Evolutionary conservation across 805 yeast species (phyloP), one percentile per base, ranked within the genome.

Genomic region (Kodamaea nitidulidarum): DNA sequence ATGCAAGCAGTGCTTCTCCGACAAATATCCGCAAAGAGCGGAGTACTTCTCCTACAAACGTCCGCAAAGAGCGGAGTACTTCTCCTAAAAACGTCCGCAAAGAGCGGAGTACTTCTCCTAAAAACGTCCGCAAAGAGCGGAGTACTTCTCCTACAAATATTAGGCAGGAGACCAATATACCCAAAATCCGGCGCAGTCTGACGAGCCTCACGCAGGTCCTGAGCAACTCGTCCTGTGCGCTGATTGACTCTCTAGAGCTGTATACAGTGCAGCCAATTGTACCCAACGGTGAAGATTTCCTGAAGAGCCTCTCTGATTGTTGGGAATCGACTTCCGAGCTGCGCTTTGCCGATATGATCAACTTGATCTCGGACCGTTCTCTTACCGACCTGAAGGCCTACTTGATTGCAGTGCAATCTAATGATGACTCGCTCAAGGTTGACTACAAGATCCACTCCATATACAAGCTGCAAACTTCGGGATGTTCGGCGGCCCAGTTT

Each of bases 361-460:
- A 49, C 12, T 38, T 42, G 4, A 51, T 60, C 15, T 57, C 64
- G 10, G 55, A 54, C 41, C 43, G 45, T 14, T 61, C 70, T 17
- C 48, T 58, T 11, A 27, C 35, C 4, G 67, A 63, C 8, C 52
- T 61, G 32, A 52, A 41, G 2, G 39, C 42, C 7, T 67, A 63
- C 44, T 42, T 57, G 24, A 40, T 39, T 3, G 56, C 60, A 8
- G 43, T 48, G 27, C 48, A 42, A 9, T 51, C 54, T 15, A 46
- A 48, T 32, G 53, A 52, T 28, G 55, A 52, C 29, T 30, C 50
- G 9, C 39, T 49, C n/a, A 52, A 51, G 27, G 42, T 62, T 15
- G 54, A 59, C 44, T 51, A 51, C 28, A 64, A 55, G 36, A 58
- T 67, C 11, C 71, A 68, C 42, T 55, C 61, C 21, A 66, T 66